phyloP scores from a whole-genome alignment of 2,329 filamentous ascomycete genomes.

The Colletotrichum godetiae region DNA sequence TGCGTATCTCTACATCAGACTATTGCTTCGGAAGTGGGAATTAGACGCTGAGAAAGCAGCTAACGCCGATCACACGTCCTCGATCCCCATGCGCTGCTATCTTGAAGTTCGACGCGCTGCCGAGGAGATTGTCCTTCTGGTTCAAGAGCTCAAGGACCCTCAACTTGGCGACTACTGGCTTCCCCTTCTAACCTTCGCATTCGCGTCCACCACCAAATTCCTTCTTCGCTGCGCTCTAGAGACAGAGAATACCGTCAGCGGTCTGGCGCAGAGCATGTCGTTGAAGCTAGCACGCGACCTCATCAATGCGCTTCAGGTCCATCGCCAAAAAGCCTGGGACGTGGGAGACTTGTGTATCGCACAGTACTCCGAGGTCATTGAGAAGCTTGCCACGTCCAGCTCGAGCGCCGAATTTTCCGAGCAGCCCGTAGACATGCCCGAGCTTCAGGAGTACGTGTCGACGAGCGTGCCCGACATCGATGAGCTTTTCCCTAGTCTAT shows the following conservation, averaged over 20 bases:
- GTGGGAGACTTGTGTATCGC: constrained; percentile 61
- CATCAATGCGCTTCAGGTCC: constrained; percentile 50
- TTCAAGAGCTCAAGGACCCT: constrained; percentile 55
- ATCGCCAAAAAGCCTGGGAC: constrained; percentile 58
- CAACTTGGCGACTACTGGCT: constrained; percentile 64
- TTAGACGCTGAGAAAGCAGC: constrained; percentile 51
- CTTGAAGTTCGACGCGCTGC: constrained; percentile 56
- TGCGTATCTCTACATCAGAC: constrained; percentile 59
- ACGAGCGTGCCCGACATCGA: constrained; percentile 30
- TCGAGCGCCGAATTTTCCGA: constrained; percentile 1
- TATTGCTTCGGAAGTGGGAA: constrained; percentile 59
- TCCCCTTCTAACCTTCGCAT: constrained; percentile 57
- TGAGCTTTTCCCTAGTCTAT: constrained; percentile 32
- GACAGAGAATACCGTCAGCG: constrained; percentile 49
- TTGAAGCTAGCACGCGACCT: constrained; percentile 57
- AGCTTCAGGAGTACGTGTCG: constrained; percentile 30
- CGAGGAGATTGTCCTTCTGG: constrained; percentile 60
- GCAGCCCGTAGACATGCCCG: constrained; percentile 26
- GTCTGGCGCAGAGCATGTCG: constrained; percentile 50
- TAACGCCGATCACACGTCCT: constrained; percentile 34
- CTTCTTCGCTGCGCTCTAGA: constrained; percentile 60
- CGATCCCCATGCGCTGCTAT: constrained; percentile 43
- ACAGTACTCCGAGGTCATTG: constrained; percentile 58
- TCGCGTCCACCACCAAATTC: constrained; percentile 62
- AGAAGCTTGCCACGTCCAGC: constrained; percentile 51